Evolutionary conservation across 805 yeast genomes (phyloP).

Genomic region (Candida maesae): DNA sequence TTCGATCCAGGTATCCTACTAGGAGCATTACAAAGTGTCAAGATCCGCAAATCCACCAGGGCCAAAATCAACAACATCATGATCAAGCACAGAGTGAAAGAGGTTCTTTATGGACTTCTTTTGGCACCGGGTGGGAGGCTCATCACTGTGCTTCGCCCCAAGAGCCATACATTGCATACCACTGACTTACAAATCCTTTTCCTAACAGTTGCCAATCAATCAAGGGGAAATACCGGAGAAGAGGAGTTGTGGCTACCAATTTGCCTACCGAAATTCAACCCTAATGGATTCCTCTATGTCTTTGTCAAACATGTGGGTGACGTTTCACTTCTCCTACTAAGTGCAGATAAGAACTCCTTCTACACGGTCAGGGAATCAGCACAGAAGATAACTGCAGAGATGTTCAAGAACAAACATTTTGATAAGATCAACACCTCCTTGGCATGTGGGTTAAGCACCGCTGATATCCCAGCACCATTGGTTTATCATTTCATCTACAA

Average conservation of each 20-base stretch:
- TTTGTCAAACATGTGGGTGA: slow-evolving; percentile 61
- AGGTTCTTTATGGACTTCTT: slow-evolving; percentile 72
- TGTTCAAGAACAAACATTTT: slow-evolving; percentile 36
- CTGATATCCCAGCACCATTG: slow-evolving; percentile 51
- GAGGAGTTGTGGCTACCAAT: slow-evolving; percentile 93
- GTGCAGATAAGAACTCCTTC: slow-evolving; percentile 69
- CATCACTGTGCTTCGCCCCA: slow-evolving; percentile 70
- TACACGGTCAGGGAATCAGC: slow-evolving; percentile 67
- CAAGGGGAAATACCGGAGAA: slow-evolving; percentile 29
- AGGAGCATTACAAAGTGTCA: slow-evolving; percentile 63
- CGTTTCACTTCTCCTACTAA: slow-evolving; percentile 42
- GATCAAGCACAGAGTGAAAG: slow-evolving; percentile 43
- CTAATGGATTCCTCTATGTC: slow-evolving; percentile 82
- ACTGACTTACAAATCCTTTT: slow-evolving; percentile 76
- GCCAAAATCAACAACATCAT: slow-evolving; percentile 53
- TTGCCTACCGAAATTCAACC: slow-evolving; percentile 86
- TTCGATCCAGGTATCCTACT: slow-evolving; percentile 58
- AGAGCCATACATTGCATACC: slow-evolving; percentile 72
- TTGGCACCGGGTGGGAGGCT: slow-evolving; percentile 62
- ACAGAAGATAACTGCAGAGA: slow-evolving; percentile 41
- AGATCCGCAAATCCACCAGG: slow-evolving; percentile 55
- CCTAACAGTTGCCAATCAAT: slow-evolving; percentile 56
- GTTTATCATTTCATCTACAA: slow-evolving; percentile 82
- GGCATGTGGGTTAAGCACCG: slow-evolving; percentile 39
- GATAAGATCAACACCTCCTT: slow-evolving; percentile 35